Evolutionary conservation across 306 rosid species (phyloP).

Genomic region (Casuarina equisetifolia): DNA sequence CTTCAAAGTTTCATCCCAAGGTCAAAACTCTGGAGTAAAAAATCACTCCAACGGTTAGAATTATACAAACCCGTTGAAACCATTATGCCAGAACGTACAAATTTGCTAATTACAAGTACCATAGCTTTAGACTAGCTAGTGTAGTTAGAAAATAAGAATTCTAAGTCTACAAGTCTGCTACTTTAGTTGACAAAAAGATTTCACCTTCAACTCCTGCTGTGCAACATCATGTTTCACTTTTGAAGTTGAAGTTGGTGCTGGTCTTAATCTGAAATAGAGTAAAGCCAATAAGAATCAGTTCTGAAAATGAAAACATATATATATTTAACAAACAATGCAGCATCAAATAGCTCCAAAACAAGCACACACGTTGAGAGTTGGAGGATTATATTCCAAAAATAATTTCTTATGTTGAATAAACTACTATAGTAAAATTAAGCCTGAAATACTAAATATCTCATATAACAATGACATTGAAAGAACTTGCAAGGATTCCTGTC

Average conservation of each 20-base stretch:
- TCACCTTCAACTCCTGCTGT: constrained; percentile 63
- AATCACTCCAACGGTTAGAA: neutral
- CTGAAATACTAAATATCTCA: neutral
- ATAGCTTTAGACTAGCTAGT: neutral
- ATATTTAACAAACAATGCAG: neutral
- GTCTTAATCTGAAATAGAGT: constrained; percentile 60
- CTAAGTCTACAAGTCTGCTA: neutral
- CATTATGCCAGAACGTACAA: neutral
- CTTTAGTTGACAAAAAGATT: neutral
- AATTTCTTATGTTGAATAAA: neutral
- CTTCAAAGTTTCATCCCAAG: neutral
- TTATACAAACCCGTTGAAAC: neutral
- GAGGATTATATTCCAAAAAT: neutral
- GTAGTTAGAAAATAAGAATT: neutral
- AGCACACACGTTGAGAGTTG: neutral
- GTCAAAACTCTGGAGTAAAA: neutral
- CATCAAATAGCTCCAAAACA: constrained; percentile 3
- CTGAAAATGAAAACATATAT: neutral
- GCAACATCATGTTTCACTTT: constrained; percentile 58
- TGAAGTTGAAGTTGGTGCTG: constrained; percentile 32
- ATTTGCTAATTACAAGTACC: neutral
- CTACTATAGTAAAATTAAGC: neutral
- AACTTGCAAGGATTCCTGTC: neutral
- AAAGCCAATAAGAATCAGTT: constrained; percentile 13
- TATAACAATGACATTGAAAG: neutral